Percentiles rank a stretch among this genome's conserved stretches.
Evolutionary conservation across 177 flowering plant genomes (phyloP).

Genomic region (Vitis hybrid): DNA sequence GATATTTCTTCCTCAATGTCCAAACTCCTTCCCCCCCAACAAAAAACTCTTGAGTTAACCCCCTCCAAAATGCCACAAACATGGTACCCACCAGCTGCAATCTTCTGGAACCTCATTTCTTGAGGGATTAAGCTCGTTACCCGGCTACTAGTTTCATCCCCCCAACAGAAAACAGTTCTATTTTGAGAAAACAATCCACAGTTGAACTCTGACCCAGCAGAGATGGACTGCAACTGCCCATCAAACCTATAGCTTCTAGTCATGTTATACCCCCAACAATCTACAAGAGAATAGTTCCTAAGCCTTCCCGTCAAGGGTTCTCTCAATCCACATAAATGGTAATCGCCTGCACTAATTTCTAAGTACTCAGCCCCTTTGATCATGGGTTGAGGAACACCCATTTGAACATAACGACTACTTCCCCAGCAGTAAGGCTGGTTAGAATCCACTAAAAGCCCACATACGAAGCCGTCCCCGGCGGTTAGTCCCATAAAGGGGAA

Average conservation of each 20-base stretch:
- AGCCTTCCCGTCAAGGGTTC: constrained; percentile 45
- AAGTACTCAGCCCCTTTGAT: constrained; percentile 48
- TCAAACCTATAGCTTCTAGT: constrained; percentile 59
- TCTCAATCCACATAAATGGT: constrained; percentile 85
- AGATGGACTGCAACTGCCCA: constrained; percentile 64
- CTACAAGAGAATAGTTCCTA: constrained; percentile 56
- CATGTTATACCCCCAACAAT: constrained; percentile 99
- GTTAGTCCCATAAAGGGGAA: constrained; percentile 69
- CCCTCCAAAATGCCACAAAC: constrained; percentile 83
- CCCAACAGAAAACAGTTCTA: constrained; percentile 83
- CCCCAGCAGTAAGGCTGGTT: constrained; percentile 98
- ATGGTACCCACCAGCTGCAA: constrained; percentile 95
- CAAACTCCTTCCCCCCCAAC: constrained; percentile 97
- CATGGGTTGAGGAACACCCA: constrained; percentile 89
- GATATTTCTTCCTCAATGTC: constrained; percentile 51
- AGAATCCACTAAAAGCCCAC: constrained; percentile 76
- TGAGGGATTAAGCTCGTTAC: constrained; percentile 62
- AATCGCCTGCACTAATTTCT: constrained; percentile 92
- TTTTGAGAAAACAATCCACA: constrained; percentile 78
- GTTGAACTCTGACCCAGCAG: constrained; percentile 89
- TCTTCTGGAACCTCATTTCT: constrained; percentile 48
- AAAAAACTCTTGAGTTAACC: constrained; percentile 45
- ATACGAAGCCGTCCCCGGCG: constrained; percentile 90
- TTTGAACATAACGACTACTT: constrained; percentile 61
- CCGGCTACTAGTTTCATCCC: constrained; percentile 77